Evolutionary conservation across 2,329 filamentous ascomycete species (phyloP), one percentile per base, ranked within the genome.

Genomic region (Colletotrichum musicola): DNA sequence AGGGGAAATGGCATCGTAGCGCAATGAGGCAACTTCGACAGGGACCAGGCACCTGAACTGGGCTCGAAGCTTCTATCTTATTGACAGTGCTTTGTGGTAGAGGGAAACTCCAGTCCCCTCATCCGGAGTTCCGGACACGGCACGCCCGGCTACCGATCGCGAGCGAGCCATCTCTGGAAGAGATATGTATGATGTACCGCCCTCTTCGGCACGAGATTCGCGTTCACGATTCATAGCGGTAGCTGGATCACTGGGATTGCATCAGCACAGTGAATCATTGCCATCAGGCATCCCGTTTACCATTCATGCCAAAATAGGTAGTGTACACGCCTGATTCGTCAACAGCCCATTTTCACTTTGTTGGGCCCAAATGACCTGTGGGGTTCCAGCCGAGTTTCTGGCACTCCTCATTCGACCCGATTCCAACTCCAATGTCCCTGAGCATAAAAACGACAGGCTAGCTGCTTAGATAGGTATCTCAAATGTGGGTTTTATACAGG

Each of bases 401-500:
- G 64, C 35, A 46, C n/a, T 44, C 44, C 35, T 46, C 51, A 16
- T 53, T 46, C 44, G 35, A 18, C 62, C 65, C 42, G 14, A 60
- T 56, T 27, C 66, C 44, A 69, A 69, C 66, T 69, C 62, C 66
- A 46, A 56, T 69, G 22, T 69, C 44, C 66, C 66, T 44, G 66
- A 66, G 62, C 62, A 63, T 44, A 69, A 66, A 65, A 69, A 69
- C 62, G 56, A 69, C 65, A 69, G 50, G 50, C 62, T 30, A 30
- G 55, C 62, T 69, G 66, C 35, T 60, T 44, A 69, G 66, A 56
- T 61, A 69, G 66, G 62, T 61, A 69, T 69, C 66, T 69, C 66
- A 66, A 69, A 69, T 69, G n/a, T 66, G 49, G 54, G 57, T 69
- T 69, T 69, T 56, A 40, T 69, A 69, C 66, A 69, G 35, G 50